Conservation (phyloP, 257 asterid species). For the Cynanchum wilfordii region DNA sequence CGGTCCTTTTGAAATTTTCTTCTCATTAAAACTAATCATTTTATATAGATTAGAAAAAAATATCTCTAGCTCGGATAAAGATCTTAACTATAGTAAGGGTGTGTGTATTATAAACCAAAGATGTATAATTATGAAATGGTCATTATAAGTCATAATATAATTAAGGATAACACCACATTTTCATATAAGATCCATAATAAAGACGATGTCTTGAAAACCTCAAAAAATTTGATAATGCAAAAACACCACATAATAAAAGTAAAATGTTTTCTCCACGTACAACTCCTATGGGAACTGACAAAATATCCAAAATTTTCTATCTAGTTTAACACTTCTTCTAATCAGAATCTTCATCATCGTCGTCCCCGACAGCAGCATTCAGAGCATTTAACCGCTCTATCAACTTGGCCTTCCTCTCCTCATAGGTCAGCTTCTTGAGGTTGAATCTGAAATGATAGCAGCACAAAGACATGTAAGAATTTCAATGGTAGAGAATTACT, state of each 20-base stretch:
- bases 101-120: too few relatives aligned
- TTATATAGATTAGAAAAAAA: too few relatives aligned
- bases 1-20: too few relatives aligned
- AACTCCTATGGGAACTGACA: background rate
- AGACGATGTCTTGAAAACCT: background rate
- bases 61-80: too few relatives aligned
- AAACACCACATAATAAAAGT: background rate
- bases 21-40: too few relatives aligned
- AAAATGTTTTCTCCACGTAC: background rate
- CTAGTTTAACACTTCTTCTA: background rate
- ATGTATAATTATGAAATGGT: too few relatives aligned
- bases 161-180: background rate
- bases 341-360: conserved; percentile 42
- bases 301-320: background rate
- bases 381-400: conserved; percentile 67
- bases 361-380: conserved; percentile 54
- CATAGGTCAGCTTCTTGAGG: conserved; percentile 64
- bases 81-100: too few relatives aligned
- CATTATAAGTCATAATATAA: too few relatives aligned
- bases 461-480: background rate
- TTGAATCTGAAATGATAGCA: conserved; percentile 40
- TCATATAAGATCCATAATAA: background rate
- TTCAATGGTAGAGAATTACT: too few relatives aligned
- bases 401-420: conserved; percentile 60
- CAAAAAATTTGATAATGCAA: background rate